phyloP scores from a whole-genome alignment of 768 basidiomycete genomes.

The Lactarius sp. region DNA sequence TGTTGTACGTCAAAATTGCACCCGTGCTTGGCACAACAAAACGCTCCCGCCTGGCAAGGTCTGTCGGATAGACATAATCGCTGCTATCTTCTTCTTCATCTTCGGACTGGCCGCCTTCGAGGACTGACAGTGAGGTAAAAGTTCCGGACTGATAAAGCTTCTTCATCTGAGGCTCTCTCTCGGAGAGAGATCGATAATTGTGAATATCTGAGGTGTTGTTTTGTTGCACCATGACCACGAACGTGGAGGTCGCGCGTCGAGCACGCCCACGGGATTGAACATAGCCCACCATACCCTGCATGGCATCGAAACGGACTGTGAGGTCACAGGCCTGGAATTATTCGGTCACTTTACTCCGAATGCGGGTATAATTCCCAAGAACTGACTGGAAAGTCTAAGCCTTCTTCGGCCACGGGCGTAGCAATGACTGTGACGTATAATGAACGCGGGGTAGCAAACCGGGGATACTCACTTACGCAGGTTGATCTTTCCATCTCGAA shows the following conservation, averaged over 20 bases:
- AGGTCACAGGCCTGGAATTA: constrained; percentile 67
- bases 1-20: constrained; percentile 76
- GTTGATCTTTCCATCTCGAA: constrained; percentile 62
- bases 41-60: constrained; percentile 63
- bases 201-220: constrained; percentile 49
- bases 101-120: constrained; percentile 41
- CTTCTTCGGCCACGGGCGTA: constrained; percentile 88
- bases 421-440: constrained; percentile 52
- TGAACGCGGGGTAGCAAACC: not conserved
- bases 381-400: constrained; percentile 79
- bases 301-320: constrained; percentile 78
- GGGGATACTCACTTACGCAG: constrained; percentile 46
- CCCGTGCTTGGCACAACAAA: constrained; percentile 68
- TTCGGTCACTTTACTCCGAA: constrained; percentile 16
- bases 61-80: constrained; percentile 42
- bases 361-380: not conserved
- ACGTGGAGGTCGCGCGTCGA: constrained; percentile 67
- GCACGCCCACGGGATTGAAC: constrained; percentile 88
- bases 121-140: constrained; percentile 30
- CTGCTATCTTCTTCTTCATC: constrained; percentile 5
- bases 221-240: constrained; percentile 74
- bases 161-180: constrained; percentile 61
- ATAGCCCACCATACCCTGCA: constrained; percentile 82
- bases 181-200: constrained; percentile 53
- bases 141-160: constrained; percentile 53